phyloP scores from a whole-genome alignment of 2,329 filamentous ascomycete species.

The Ascocoryne sarcoides region DNA sequence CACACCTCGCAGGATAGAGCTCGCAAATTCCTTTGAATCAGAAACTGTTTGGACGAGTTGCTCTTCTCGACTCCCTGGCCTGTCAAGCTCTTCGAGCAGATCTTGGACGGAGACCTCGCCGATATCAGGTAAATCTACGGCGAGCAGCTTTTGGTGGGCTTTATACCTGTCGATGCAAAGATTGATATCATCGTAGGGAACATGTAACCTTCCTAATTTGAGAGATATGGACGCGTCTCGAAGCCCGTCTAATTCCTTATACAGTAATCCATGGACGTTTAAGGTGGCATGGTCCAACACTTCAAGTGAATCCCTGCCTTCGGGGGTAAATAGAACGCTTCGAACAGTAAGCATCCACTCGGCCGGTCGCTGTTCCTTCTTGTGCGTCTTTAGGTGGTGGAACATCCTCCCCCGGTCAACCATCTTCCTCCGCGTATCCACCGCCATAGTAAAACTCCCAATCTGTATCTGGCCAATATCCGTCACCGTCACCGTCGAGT shows the following conservation, averaged over 20 bases:
- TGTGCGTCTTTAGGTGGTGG: constrained; percentile 62
- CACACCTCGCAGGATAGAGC: constrained; percentile 82
- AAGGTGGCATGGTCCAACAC: constrained; percentile 79
- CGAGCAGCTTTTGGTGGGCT: constrained; percentile 29
- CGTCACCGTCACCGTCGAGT: constrained; percentile 66
- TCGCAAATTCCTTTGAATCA: constrained; percentile 86
- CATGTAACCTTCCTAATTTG: constrained; percentile 81
- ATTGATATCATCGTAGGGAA: constrained; percentile 81
- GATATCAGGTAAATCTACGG: constrained; percentile 31
- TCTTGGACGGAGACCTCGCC: constrained; percentile 60
- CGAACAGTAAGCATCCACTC: constrained; percentile 89
- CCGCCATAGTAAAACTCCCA: constrained; percentile 73
- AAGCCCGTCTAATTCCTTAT: constrained; percentile 76
- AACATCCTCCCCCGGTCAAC: constrained; percentile 86
- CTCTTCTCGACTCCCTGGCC: constrained; percentile 47
- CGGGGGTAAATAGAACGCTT: constrained; percentile 80
- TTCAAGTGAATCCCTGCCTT: constrained; percentile 77
- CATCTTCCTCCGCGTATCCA: constrained; percentile 86
- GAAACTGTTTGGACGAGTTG: constrained; percentile 77
- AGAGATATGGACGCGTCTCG: constrained; percentile 83
- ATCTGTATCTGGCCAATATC: constrained; percentile 81
- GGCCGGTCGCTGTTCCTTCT: constrained; percentile 61
- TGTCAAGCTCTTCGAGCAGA: constrained; percentile 65
- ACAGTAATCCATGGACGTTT: constrained; percentile 85
- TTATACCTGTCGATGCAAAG: constrained; percentile 51